phyloP scores from a whole-genome alignment of 305 asterid species.

The Solanum chacoense region DNA sequence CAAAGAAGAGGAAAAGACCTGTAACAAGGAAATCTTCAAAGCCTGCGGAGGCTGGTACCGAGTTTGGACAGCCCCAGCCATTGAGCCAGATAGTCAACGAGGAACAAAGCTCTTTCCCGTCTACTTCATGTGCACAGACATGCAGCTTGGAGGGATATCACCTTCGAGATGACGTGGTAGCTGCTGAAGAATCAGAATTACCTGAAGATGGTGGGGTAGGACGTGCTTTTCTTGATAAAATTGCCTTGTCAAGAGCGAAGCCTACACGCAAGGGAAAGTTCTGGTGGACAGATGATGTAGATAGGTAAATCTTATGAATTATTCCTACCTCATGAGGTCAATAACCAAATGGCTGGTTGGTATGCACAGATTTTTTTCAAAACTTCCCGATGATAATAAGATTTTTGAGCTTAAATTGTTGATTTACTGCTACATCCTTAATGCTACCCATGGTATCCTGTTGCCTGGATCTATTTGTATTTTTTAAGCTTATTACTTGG shows the following conservation, averaged over 20 bases:
- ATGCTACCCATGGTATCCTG: background rate
- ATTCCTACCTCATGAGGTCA: background rate
- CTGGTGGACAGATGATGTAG: conserved; percentile 82
- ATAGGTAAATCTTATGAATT: conserved; percentile 49
- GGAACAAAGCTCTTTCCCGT: conserved; percentile 20
- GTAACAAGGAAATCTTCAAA: conserved; percentile 30
- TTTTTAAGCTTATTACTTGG: background rate
- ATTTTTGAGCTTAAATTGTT: background rate
- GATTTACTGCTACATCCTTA: background rate
- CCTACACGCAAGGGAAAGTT: conserved; percentile 47
- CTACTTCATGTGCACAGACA: conserved; percentile 26
- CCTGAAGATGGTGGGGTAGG: conserved; percentile 37
- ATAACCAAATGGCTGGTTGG: background rate
- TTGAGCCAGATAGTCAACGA: conserved; percentile 7
- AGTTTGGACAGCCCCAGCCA: conserved; percentile 17
- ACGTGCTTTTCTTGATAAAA: conserved; percentile 33
- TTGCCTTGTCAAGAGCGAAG: conserved; percentile 45
- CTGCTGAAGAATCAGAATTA: conserved; percentile 29
- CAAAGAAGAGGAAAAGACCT: conserved; percentile 42
- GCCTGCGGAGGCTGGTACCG: conserved; percentile 19
- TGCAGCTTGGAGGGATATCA: conserved; percentile 18
- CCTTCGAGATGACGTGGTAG: conserved; percentile 20
- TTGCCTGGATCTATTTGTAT: background rate
- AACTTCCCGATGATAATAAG: background rate
- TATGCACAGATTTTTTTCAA: background rate